Evolutionary conservation across 2,329 filamentous ascomycete genomes (phyloP), one percentile per base, ranked within the genome.

Genomic region (Aspergillus jensenii): DNA sequence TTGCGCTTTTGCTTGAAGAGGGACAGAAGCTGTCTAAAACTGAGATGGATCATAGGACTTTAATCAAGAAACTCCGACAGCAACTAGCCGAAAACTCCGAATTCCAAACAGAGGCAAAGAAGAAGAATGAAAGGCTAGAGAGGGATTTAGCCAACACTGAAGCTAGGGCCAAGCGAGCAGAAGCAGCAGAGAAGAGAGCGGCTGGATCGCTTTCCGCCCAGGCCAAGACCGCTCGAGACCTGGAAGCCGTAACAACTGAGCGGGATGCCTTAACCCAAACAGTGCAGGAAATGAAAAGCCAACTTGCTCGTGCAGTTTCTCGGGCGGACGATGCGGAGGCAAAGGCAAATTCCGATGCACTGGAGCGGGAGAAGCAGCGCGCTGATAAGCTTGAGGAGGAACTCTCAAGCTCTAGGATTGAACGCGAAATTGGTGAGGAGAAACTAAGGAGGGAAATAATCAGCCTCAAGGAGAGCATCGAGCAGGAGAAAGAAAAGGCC

Each of bases 1-100:
- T 98, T 67, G 91, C 93, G 3, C 79, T 93, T 47, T 79, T 99
- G 12, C 90, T 99, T 81, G 89, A 96, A 66, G 95, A 99, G 77
- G 95, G 96, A 0, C 90, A 95, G 67, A 92, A 89, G 64, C 81
- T 98, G 8, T 93, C 91, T 1, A 90, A 89, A 66, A 90, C 85
- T 0, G 95, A 99, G 72, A 85, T 97, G 74, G 91, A 92, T 68
- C 88, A 96, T 62, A 82, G 93, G 60, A 85, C 85, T 6, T 87
- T 88, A 4, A 90, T 98, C 67, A 96, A 95, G 74, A 93, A 91
- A 68, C 76, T 98, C 58, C 80, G 84, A 14, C 71, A 78, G 49
- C 82, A 84, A 63, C 68, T 79, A 14, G 64, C 72, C 11, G 83
- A 85, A 48, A 80, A 79, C 47, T 80, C 79, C 27, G 86, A 83